Percentiles rank a stretch among this genome's conserved stretches.
Evolutionary conservation across 2,329 filamentous ascomycete genomes (phyloP).

Genomic region (Cladophialophora psammophila): DNA sequence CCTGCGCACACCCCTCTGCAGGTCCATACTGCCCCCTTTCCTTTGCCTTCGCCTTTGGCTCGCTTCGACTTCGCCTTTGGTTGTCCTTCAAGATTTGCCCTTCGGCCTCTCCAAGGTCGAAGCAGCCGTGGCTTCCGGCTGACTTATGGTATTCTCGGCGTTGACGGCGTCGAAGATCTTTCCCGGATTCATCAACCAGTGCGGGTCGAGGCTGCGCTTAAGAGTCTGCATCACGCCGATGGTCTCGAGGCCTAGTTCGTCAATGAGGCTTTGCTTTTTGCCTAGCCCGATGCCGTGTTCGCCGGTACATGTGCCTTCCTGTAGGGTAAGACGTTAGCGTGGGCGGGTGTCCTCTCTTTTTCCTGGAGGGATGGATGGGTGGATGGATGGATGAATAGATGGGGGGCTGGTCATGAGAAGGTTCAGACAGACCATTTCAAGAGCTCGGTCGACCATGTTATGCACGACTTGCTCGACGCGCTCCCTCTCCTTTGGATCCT

Average conservation of each 20-base stretch:
- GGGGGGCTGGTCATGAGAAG: background rate
- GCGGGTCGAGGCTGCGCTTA: constrained; percentile 81
- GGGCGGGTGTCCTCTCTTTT: background rate
- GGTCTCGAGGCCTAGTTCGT: constrained; percentile 81
- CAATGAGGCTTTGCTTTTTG: constrained; percentile 80
- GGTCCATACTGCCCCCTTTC: too few species aligned
- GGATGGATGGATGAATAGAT: background rate
- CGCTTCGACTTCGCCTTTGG: too few species aligned
- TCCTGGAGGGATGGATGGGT: background rate
- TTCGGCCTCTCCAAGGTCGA: constrained; percentile 31
- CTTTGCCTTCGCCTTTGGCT: too few species aligned
- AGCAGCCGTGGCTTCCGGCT: constrained; percentile 31
- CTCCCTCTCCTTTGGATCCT: constrained; percentile 71
- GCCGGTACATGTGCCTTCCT: constrained; percentile 55
- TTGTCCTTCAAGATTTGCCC: constrained; percentile 5
- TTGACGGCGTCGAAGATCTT: constrained; percentile 79
- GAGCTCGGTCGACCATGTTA: constrained; percentile 86
- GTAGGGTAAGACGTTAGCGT: constrained; percentile 56
- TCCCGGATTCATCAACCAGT: constrained; percentile 89
- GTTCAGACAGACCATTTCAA: constrained; percentile 83
- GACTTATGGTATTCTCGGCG: constrained; percentile 17
- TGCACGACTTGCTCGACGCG: constrained; percentile 83
- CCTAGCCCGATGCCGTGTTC: constrained; percentile 87
- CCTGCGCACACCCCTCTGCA: too few species aligned
- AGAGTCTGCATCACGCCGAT: constrained; percentile 84